These are phyloP conservation scores for Xylariaceae sp. DNA, from an alignment of 2,329 filamentous ascomycete species.

Conservation along the genomic window DNA sequence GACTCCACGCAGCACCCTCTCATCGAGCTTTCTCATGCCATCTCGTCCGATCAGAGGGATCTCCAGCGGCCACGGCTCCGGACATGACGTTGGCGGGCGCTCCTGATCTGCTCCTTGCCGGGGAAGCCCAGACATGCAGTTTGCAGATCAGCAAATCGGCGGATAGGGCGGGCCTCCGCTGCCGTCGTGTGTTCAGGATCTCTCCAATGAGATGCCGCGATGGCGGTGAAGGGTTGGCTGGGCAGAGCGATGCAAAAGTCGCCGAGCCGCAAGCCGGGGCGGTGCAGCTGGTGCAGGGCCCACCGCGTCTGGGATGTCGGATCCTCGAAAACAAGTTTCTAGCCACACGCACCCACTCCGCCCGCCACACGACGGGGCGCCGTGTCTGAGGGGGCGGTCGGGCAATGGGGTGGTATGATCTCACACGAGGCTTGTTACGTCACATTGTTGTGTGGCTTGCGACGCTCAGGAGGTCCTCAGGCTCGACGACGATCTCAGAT, in stretches of 20 bases:
- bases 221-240: too few relatives aligned
- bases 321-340: conserved; percentile 20
- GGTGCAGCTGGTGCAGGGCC: conserved; percentile 3
- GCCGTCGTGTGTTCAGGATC: too few relatives aligned
- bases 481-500: too few relatives aligned
- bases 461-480: conserved; percentile 3
- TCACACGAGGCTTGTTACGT: conserved; percentile 10
- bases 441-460: conserved; percentile 9
- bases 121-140: not conserved
- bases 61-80: too few relatives aligned
- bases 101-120: too few relatives aligned
- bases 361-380: conserved; percentile 11
- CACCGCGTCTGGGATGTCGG: conserved; percentile 3
- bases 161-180: not conserved
- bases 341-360: conserved; percentile 16
- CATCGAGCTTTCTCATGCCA: too few relatives aligned
- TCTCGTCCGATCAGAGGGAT: too few relatives aligned
- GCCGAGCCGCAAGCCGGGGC: conserved; percentile 7
- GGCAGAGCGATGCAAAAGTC: too few relatives aligned
- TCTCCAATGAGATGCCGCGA: too few relatives aligned
- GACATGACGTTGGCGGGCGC: conserved; percentile 1
- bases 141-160: conserved; percentile 1
- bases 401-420: conserved; percentile 11
- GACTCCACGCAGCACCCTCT: too few relatives aligned
- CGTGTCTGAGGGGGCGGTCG: not conserved